Base-by-base conservation (phyloP, 371 early-diverging fungal genomes). In the Circinella minor region DNA sequence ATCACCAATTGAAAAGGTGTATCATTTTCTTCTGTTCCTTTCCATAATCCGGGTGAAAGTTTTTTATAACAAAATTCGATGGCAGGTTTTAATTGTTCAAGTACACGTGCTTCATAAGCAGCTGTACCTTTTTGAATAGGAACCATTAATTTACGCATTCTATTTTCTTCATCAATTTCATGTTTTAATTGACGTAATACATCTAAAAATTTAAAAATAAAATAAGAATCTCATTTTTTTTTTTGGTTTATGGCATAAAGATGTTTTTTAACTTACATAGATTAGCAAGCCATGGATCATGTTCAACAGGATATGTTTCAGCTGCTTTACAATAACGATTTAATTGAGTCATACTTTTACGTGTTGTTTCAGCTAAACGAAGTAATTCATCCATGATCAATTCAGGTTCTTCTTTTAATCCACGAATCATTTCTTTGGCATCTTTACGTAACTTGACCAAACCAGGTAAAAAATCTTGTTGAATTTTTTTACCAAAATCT, bases 281-380 rank as follows among this genome's bases (percentile, higher is more conserved):
- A 61, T 82, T 82, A 0, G 78, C 77, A 15, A 80, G 37, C 82
- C 79, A 79, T 15, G 82, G 82, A 70, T 82, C 82, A 71, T 80
- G 55, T 74, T 79, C 36, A 63, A 36, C 63, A 18, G 69, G 48
- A 8, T 55, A 27, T 27, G 71, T 69, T 34, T 74, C 78, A 1
- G 75, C 73, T 43, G 70, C 72, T 20, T 75, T 77, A 54, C 82
- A 82, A 54, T 74, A 73, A 36, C 72, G 70, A 65, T 67, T 72
- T 1, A 82, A 48, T 18, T 71, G 65, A 0, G 68, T 69, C 80
- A 82, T 80, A n/a, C 72, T 74, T 11, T 78, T 75, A 49, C 72
- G 64, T 6, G 82, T 82, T 2, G 75, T 71, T 63, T 82, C 79
- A 55, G 82, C 82, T 0, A 73, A 71, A 49, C 74, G 59, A n/a